A percentile compares a stretch with the other conserved stretches of the same genome.
Evolutionary conservation across 1,284 basidiomycete species (phyloP).

Genomic region (Cryptococcus maquisensis): DNA sequence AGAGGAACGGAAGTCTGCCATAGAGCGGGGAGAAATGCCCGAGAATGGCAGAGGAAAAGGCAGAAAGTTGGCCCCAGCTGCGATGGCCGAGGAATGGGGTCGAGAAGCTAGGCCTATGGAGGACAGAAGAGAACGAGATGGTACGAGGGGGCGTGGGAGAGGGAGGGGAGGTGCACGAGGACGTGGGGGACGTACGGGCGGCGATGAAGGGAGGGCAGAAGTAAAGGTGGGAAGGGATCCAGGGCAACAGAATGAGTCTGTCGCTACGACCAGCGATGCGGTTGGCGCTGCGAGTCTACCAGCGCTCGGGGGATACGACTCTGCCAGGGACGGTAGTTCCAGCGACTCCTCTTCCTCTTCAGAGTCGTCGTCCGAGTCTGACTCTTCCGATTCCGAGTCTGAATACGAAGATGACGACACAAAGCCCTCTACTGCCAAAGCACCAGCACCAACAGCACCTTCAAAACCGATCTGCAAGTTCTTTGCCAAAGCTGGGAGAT

Average conservation of each 20-base stretch:
- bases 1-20: slow-evolving; percentile 67
- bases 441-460: background rate
- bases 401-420: background rate
- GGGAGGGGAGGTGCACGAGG: slow-evolving; percentile 30
- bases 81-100: slow-evolving; percentile 44
- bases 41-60: slow-evolving; percentile 40
- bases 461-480: slow-evolving; percentile 30
- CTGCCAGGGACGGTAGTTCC: slow-evolving; percentile 1
- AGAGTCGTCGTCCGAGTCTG: slow-evolving; percentile 20
- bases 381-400: slow-evolving; percentile 7
- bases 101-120: slow-evolving; percentile 4
- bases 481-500: slow-evolving; percentile 37
- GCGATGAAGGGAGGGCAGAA: too few relatives aligned
- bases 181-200: slow-evolving; percentile 27
- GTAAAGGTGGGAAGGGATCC: too few relatives aligned
- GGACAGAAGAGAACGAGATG: slow-evolving; percentile 1
- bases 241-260: too few relatives aligned
- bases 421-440: background rate
- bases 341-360: background rate
- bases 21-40: slow-evolving; percentile 68
- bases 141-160: slow-evolving; percentile 24
- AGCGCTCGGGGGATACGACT: slow-evolving; percentile 6
- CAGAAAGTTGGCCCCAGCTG: slow-evolving; percentile 26
- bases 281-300: background rate
- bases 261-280: too few relatives aligned